These are phyloP conservation scores for Steccherinum ochraceum DNA, from an alignment of 768 basidiomycete species.

Conservation along the genomic window DNA sequence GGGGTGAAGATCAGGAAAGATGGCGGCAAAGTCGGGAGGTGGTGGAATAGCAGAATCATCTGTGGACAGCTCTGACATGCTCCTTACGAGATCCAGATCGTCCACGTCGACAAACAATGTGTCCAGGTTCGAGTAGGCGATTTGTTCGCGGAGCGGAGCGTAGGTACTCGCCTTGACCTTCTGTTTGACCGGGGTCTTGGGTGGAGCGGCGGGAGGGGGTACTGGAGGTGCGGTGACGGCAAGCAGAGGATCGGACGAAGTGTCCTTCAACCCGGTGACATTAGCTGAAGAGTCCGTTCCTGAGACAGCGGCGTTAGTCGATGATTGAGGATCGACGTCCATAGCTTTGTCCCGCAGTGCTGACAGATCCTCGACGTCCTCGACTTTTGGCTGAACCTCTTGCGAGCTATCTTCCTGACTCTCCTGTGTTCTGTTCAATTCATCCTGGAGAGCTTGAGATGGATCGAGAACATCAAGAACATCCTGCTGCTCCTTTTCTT, in stretches of 20 bases:
- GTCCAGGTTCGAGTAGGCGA: slow-evolving; percentile 38
- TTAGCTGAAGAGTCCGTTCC: not conserved
- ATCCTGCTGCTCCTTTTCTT: slow-evolving; percentile 46
- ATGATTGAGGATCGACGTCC: slow-evolving; percentile 17
- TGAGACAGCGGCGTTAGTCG: not conserved
- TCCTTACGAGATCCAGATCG: slow-evolving; percentile 31
- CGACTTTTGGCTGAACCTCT: slow-evolving; percentile 36
- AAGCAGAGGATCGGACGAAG: not conserved
- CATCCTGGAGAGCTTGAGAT: slow-evolving; percentile 47
- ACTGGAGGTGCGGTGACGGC: slow-evolving; percentile 15
- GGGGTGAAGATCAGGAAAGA: slow-evolving; percentile 83
- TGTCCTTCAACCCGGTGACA: not conserved
- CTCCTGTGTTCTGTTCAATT: slow-evolving; percentile 38
- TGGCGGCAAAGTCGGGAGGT: slow-evolving; percentile 47
- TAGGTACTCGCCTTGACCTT: slow-evolving; percentile 39
- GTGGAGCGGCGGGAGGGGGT: slow-evolving; percentile 39
- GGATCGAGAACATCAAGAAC: slow-evolving; percentile 59
- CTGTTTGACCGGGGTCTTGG: slow-evolving; percentile 44
- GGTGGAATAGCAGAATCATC: slow-evolving; percentile 24
- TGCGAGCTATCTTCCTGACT: slow-evolving; percentile 20
- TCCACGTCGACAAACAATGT: slow-evolving; percentile 51
- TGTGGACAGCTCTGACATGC: slow-evolving; percentile 19
- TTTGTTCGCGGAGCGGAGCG: slow-evolving; percentile 51
- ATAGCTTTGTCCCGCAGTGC: slow-evolving; percentile 29
- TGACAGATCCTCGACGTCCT: slow-evolving; percentile 54